Base-by-base conservation (phyloP, 2,329 filamentous ascomycete genomes). In the Daldinia sp. region DNA sequence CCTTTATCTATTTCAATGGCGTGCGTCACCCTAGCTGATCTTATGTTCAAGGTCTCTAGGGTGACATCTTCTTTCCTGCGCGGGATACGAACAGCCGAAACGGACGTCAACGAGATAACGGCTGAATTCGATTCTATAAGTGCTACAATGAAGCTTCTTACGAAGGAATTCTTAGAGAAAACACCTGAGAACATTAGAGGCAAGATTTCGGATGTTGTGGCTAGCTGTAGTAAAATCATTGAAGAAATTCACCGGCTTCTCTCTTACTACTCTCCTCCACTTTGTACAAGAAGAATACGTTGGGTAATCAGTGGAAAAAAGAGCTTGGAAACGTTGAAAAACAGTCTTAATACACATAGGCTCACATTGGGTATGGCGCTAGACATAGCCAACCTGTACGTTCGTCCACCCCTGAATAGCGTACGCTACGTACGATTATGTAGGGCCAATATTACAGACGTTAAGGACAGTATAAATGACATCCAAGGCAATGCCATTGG, bases 1-100 rank as follows among this genome's bases (percentile, higher is more conserved):
- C 58, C 48, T 18, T 44, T 61, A 44, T 61, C 58, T 61, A 61
- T 61, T 23, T 61, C 37, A 12, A 53, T 44, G 35, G 58, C 58
- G 9, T 61, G 58, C n/a, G 30, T 61, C 15, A 35, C 46, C 9
- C 26, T 61, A 35, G 48, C 20, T 2, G 48, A 44, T 3, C 28
- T 50, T 12, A 50, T 50, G 18, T 39, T 39, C 13, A 59, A 50
- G 6, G 44, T 33, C 10, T 50, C 56, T 35, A 35, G 13, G 42
- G 42, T 20, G 12, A 42, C 28, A 0, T 13, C 42, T n/a, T 39
- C 56, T 4, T 50, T 59, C 26, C 18, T 59, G 30, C 6, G 56
- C 20, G 30, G n/a, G 28, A n/a, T 59, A 23, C 56, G 42, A 59
- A 12, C 44, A 50, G 42, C 56, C n/a, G 56, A 28, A 18, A n/a